phyloP scores from a whole-genome alignment of 2,329 filamentous ascomycete genomes.

The Talaromyces marneffei region DNA sequence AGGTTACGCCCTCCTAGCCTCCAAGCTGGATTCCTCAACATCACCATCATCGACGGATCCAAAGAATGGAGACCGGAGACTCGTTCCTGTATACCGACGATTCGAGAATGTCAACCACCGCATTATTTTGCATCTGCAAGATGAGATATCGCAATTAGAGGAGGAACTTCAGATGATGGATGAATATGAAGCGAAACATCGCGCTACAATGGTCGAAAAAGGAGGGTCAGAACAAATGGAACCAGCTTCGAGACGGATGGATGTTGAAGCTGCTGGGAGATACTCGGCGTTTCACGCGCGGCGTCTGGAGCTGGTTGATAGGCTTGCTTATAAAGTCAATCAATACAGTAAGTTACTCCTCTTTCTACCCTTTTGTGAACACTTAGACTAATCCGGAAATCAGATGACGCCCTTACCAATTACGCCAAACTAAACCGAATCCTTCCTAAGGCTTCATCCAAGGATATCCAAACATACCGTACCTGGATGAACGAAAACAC shows the following conservation, averaged over 20 bases:
- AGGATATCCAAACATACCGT: slow-evolving; percentile 49
- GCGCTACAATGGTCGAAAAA: slow-evolving; percentile 24
- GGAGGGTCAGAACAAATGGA: slow-evolving; percentile 28
- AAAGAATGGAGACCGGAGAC: slow-evolving; percentile 20
- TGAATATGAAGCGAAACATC: slow-evolving; percentile 44
- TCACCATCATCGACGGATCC: slow-evolving; percentile 14
- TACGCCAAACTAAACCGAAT: slow-evolving; percentile 46
- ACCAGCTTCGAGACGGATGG: slow-evolving; percentile 37
- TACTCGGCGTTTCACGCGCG: slow-evolving; percentile 50
- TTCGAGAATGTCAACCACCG: slow-evolving; percentile 81
- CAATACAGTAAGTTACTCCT: slow-evolving; percentile 52
- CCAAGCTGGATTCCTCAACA: slow-evolving; percentile 26
- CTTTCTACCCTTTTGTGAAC: background rate
- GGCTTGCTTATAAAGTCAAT: slow-evolving; percentile 53
- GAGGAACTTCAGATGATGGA: slow-evolving; percentile 69
- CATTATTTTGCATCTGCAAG: slow-evolving; percentile 74
- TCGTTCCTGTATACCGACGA: slow-evolving; percentile 67
- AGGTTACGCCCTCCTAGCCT: slow-evolving; percentile 33
- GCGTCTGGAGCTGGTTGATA: slow-evolving; percentile 49
- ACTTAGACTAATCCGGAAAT: slow-evolving; percentile 6
- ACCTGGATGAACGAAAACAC: slow-evolving; percentile 48
- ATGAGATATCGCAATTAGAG: slow-evolving; percentile 76
- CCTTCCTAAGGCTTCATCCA: slow-evolving; percentile 40
- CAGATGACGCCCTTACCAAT: slow-evolving; percentile 38
- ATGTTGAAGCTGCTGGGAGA: slow-evolving; percentile 44